Percentiles rank a stretch among this genome's conserved stretches.
Conservation (phyloP, 1,284 basidiomycete species). For the Porogramme epimiltina region DNA sequence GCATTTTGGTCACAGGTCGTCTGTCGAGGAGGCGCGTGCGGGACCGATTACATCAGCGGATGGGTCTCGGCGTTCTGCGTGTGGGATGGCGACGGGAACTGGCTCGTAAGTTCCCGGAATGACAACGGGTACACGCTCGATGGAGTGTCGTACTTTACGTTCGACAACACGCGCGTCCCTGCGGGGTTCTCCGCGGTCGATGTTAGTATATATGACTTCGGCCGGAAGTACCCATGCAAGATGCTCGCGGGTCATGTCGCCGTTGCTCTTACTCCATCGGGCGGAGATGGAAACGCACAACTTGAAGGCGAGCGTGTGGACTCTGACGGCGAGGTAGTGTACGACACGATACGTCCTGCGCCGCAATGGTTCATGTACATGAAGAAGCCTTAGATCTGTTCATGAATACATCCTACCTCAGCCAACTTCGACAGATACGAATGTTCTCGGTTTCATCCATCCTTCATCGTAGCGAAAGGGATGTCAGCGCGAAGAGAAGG, state of each 20-base stretch:
- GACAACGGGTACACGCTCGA: background rate
- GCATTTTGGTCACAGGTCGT: background rate
- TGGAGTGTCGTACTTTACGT: background rate
- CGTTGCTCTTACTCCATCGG: too few species aligned
- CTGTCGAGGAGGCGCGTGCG: background rate
- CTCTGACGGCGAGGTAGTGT: slow-evolving; percentile 30
- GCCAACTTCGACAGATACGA: too few species aligned
- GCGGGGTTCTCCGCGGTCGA: background rate
- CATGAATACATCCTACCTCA: too few species aligned
- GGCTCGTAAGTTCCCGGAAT: background rate
- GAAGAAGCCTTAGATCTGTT: too few species aligned
- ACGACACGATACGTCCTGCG: background rate
- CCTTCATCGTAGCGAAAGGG: too few species aligned
- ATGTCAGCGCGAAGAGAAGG: too few species aligned
- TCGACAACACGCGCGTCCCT: background rate
- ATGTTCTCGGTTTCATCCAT: too few species aligned
- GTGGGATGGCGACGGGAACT: background rate
- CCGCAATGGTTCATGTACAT: background rate
- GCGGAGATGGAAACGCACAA: too few species aligned
- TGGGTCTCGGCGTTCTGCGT: background rate
- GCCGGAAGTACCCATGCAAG: background rate
- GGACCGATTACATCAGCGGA: background rate
- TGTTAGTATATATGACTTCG: background rate
- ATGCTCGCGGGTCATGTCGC: background rate
- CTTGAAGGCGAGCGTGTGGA: background rate